Conservation (phyloP, 257 asterid species). For the Salvia hispanica region DNA sequence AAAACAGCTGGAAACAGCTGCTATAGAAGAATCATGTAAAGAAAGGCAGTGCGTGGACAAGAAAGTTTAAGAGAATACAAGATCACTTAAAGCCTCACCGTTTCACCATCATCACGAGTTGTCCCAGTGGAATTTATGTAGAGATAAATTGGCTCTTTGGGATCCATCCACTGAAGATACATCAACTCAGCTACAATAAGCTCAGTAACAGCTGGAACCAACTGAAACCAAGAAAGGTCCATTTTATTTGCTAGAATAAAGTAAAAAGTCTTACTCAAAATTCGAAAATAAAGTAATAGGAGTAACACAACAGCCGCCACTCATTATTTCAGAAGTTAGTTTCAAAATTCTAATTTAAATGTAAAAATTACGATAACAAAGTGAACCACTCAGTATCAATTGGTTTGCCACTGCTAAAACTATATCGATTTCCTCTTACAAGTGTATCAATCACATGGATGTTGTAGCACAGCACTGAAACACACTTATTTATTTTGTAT, state of each 20-base stretch:
- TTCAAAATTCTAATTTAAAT: slow-evolving; percentile 3
- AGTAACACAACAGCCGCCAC: slow-evolving; percentile 2
- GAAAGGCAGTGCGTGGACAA: slow-evolving; percentile 5
- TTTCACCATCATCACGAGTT: slow-evolving; percentile 94
- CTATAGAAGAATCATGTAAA: not conserved
- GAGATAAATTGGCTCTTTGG: slow-evolving; percentile 77
- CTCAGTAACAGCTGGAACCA: slow-evolving; percentile 94
- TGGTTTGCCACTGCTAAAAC: slow-evolving; percentile 10
- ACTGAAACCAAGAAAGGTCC: slow-evolving; percentile 47
- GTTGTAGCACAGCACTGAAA: slow-evolving; percentile 5
- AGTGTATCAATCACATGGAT: not conserved
- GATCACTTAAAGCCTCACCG: slow-evolving; percentile 50
- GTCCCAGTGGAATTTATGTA: slow-evolving; percentile 97
- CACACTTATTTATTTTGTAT: not conserved
- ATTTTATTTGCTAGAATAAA: slow-evolving; percentile 17
- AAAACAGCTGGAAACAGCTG: no score
- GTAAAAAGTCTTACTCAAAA: slow-evolving; percentile 1
- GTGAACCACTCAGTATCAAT: not conserved
- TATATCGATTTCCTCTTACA: slow-evolving; percentile 14
- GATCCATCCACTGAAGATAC: slow-evolving; percentile 92
- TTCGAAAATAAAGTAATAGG: not conserved
- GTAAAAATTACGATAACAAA: not conserved
- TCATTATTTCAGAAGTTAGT: slow-evolving; percentile 6
- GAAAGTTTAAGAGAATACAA: slow-evolving; percentile 19
- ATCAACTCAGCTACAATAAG: slow-evolving; percentile 81